Conservation (phyloP, 805 yeast genomes). For the Yarrowia alimentaria region DNA sequence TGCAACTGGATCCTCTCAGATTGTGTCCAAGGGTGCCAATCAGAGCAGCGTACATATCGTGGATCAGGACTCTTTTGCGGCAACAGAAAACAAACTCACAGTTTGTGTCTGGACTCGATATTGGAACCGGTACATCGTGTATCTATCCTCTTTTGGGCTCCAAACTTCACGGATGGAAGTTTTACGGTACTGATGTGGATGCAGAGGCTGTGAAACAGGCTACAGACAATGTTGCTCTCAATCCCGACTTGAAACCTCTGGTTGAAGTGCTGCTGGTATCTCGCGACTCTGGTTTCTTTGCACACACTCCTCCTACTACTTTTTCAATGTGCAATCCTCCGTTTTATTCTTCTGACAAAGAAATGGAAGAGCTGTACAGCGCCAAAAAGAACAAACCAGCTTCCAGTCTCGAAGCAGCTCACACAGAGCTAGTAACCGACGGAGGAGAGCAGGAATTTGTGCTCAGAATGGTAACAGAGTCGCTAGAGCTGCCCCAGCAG, state of each 20-base stretch:
- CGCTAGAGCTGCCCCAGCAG: not conserved
- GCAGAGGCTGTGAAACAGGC: slow-evolving; percentile 1
- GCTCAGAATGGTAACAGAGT: not conserved
- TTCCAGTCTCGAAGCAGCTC: not conserved
- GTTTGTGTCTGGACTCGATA: not conserved
- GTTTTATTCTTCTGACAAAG: slow-evolving; percentile 6
- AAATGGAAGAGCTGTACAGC: not conserved
- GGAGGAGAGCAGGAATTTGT: slow-evolving; percentile 8
- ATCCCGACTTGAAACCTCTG: not conserved
- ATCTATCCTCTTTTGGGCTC: slow-evolving; percentile 10
- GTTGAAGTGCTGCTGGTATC: not conserved
- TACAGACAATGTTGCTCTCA: not conserved
- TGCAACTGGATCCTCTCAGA: not conserved
- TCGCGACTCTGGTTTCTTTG: not conserved
- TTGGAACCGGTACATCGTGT: slow-evolving; percentile 7
- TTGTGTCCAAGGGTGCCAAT: slow-evolving; percentile 18
- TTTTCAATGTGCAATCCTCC: slow-evolving; percentile 26
- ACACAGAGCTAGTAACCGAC: slow-evolving; percentile 1
- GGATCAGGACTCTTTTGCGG: not conserved
- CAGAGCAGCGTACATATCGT: slow-evolving; percentile 8
- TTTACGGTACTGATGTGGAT: slow-evolving; percentile 13
- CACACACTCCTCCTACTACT: not conserved
- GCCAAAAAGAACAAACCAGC: not conserved
- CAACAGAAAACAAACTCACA: not conserved
- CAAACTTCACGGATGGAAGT: not conserved